Conservation (phyloP, 1,284 basidiomycete genomes). For the Ceratobasidium sp. region DNA sequence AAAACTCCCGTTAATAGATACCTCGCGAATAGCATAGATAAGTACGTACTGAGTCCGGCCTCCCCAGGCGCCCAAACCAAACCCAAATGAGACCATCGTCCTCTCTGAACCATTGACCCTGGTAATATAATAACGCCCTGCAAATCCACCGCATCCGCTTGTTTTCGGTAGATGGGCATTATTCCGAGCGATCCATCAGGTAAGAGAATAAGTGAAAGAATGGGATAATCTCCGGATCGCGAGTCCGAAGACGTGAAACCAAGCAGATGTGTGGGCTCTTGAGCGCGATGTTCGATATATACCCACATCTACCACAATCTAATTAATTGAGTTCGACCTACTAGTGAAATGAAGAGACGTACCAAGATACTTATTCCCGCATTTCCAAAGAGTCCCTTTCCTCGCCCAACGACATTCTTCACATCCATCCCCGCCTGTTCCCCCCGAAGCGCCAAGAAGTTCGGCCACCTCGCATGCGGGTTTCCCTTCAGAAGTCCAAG, state of each 20-base stretch:
- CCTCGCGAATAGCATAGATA: not conserved
- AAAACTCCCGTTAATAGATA: slow-evolving; percentile 34
- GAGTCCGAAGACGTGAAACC: slow-evolving; percentile 22
- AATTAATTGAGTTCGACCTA: not conserved
- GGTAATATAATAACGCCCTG: not conserved
- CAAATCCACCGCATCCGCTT: slow-evolving; percentile 3
- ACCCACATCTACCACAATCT: slow-evolving; percentile 43
- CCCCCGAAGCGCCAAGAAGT: slow-evolving; percentile 43
- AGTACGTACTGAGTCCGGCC: slow-evolving; percentile 16
- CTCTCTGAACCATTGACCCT: slow-evolving; percentile 32
- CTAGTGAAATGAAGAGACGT: slow-evolving; percentile 6
- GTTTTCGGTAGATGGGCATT: slow-evolving; percentile 25
- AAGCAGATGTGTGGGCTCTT: slow-evolving; percentile 33
- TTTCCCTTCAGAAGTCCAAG: slow-evolving; percentile 28
- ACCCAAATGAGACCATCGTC: slow-evolving; percentile 31
- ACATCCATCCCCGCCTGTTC: slow-evolving; percentile 27
- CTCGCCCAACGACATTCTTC: slow-evolving; percentile 21
- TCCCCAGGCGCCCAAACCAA: slow-evolving; percentile 24
- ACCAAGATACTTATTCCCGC: slow-evolving; percentile 42
- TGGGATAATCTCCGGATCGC: slow-evolving; percentile 1
- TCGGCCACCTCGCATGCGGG: slow-evolving; percentile 44
- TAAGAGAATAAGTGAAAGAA: slow-evolving; percentile 23
- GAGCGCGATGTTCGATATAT: slow-evolving; percentile 44
- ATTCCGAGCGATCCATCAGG: slow-evolving; percentile 27
- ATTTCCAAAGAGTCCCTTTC: slow-evolving; percentile 36